Percentiles rank a stretch among this genome's conserved stretches.
Evolutionary conservation across 2,329 filamentous ascomycete species (phyloP).

Genomic region (Ilyonectria sp.): DNA sequence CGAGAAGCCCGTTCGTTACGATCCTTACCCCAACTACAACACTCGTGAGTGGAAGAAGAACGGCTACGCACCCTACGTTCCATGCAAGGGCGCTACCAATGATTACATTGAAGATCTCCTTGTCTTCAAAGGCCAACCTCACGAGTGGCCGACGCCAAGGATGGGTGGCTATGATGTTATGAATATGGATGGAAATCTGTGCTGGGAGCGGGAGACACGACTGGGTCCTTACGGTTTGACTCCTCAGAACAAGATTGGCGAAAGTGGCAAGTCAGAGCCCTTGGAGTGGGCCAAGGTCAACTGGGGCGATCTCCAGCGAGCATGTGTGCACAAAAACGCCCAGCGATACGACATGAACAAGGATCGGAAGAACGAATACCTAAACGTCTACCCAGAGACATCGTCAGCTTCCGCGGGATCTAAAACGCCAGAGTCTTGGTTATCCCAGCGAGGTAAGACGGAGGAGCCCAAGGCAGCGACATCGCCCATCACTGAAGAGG

Average conservation of each 20-base stretch:
- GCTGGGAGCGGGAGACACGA: constrained; percentile 78
- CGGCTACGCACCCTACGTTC: constrained; percentile 71
- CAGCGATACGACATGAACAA: constrained; percentile 70
- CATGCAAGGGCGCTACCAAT: constrained; percentile 77
- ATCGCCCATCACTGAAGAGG: not conserved
- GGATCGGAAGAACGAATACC: constrained; percentile 59
- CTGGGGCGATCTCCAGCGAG: constrained; percentile 80
- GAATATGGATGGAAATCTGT: constrained; percentile 74
- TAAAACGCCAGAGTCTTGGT: constrained; percentile 28
- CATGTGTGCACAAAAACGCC: constrained; percentile 77
- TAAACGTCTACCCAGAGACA: constrained; percentile 59
- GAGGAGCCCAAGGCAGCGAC: not conserved
- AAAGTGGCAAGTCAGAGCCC: constrained; percentile 49
- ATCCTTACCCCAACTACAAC: constrained; percentile 82
- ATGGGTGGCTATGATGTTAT: constrained; percentile 76
- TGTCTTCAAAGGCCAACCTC: constrained; percentile 74
- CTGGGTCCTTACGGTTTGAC: constrained; percentile 76
- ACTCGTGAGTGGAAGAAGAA: constrained; percentile 70
- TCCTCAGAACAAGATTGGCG: constrained; percentile 63
- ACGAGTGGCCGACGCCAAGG: constrained; percentile 70
- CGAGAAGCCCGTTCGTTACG: constrained; percentile 71
- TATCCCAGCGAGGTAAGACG: constrained; percentile 32
- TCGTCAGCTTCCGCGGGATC: constrained; percentile 33
- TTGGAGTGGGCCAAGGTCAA: constrained; percentile 75
- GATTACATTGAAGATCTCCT: constrained; percentile 73